These are phyloP conservation scores for Euphrasia confusa DNA, from an alignment of 257 asterid genomes.

Conservation along the genomic window DNA sequence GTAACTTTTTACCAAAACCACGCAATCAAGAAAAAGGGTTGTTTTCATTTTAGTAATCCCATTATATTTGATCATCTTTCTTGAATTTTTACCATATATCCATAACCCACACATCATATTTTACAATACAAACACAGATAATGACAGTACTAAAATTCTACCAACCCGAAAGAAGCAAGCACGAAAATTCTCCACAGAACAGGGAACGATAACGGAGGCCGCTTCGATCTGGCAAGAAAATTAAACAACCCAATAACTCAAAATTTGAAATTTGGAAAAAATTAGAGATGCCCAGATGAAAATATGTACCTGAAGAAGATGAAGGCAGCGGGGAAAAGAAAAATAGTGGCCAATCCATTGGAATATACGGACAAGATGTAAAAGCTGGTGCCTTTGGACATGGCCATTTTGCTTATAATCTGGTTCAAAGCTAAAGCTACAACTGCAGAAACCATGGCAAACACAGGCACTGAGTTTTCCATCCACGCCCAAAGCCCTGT, in stretches of 20 bases:
- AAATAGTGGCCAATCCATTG: constrained; percentile 42
- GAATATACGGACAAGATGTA: constrained; percentile 44
- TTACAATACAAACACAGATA: no score
- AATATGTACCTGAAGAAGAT: constrained; percentile 35
- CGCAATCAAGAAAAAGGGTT: no score
- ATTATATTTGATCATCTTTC: not conserved
- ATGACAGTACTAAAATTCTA: constrained; percentile 2
- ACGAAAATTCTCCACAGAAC: constrained; percentile 48
- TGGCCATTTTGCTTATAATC: constrained; percentile 49
- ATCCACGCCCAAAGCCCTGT: constrained; percentile 31
- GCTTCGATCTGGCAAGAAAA: constrained; percentile 39
- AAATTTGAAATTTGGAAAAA: not conserved
- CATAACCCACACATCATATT: not conserved
- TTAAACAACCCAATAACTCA: constrained; percentile 11
- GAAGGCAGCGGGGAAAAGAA: constrained; percentile 41
- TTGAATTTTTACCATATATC: not conserved
- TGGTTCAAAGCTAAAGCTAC: constrained; percentile 37
- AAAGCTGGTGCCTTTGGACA: constrained; percentile 45
- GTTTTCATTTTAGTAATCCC: not conserved
- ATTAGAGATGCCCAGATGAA: constrained; percentile 16
- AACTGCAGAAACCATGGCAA: constrained; percentile 43
- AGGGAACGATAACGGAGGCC: constrained; percentile 36
- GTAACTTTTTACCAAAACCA: no score
- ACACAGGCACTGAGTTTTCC: constrained; percentile 34
- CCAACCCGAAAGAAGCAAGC: constrained; percentile 59